A percentile compares a stretch with the other conserved stretches of the same genome.
These are phyloP conservation scores for Ophiorrhiza pumila DNA, from an alignment of 257 asterid genomes.

Conservation along the genomic window DNA sequence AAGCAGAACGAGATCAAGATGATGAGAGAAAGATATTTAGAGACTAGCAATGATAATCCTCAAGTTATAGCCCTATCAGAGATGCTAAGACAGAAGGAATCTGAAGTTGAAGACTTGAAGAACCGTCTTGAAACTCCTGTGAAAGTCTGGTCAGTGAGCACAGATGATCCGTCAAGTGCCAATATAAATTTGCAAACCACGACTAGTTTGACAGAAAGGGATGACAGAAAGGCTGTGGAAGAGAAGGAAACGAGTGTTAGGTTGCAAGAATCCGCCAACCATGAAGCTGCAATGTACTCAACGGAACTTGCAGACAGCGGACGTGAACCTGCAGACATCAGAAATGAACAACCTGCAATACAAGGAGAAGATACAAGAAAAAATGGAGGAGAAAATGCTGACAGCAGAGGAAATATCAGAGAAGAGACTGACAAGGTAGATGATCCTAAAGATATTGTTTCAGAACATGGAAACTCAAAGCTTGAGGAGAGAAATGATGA, in stretches of 20 bases:
- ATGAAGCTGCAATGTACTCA: constrained; percentile 7
- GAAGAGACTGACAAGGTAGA: constrained; percentile 16
- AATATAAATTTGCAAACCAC: constrained; percentile 16
- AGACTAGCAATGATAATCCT: constrained; percentile 21
- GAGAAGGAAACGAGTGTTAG: neutral
- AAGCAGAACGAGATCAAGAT: constrained; percentile 50
- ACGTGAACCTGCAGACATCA: constrained; percentile 7
- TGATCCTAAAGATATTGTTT: constrained; percentile 13
- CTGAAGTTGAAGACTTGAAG: constrained; percentile 42
- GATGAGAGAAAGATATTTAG: constrained; percentile 25
- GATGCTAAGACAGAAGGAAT: constrained; percentile 28
- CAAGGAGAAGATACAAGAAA: constrained; percentile 15
- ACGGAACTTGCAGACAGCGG: constrained; percentile 8
- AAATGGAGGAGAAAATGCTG: constrained; percentile 14
- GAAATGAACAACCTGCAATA: constrained; percentile 5
- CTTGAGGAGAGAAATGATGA: neutral
- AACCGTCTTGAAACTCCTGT: constrained; percentile 26
- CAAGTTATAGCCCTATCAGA: constrained; percentile 35
- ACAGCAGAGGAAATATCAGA: constrained; percentile 14
- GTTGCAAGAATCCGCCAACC: constrained; percentile 3
- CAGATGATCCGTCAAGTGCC: constrained; percentile 27
- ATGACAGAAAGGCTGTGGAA: neutral
- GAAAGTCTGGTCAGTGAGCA: constrained; percentile 28
- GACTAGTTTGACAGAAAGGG: constrained; percentile 1
- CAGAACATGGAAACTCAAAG: constrained; percentile 6